phyloP scores from a whole-genome alignment of 192 early-diverging fungal species.

The Backusella macrospora region DNA sequence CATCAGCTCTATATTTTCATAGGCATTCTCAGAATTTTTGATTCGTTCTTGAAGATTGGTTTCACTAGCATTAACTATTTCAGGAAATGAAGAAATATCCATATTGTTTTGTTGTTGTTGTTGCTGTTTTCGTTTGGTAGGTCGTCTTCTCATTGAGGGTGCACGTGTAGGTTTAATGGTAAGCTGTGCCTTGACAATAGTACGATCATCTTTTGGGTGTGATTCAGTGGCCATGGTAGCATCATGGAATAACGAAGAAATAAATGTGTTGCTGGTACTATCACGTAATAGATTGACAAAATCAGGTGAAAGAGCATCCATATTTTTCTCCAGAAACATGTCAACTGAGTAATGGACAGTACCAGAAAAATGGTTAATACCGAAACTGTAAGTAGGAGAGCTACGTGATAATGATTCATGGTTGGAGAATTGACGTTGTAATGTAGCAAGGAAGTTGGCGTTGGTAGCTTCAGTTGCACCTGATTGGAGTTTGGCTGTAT shows the following conservation, averaged over 20 bases:
- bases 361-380: constrained; percentile 66
- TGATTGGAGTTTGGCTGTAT: constrained; percentile 41
- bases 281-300: constrained; percentile 72
- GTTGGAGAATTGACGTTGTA: constrained; percentile 24
- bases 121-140: constrained; percentile 32
- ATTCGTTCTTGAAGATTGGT: constrained; percentile 18
- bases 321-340: constrained; percentile 66
- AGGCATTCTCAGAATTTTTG: constrained; percentile 33
- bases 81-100: constrained; percentile 27
- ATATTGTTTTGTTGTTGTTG: neutral
- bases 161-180: constrained; percentile 72
- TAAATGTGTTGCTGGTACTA: constrained; percentile 59
- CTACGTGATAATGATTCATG: constrained; percentile 24
- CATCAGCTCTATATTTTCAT: constrained; percentile 46
- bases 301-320: constrained; percentile 60
- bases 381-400: constrained; percentile 51
- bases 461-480: constrained; percentile 51
- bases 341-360: constrained; percentile 67
- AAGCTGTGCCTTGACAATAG: constrained; percentile 76
- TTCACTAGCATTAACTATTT: constrained; percentile 29
- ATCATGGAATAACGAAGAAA: constrained; percentile 68
- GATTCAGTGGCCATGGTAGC: constrained; percentile 70
- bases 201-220: constrained; percentile 71
- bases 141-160: constrained; percentile 61
- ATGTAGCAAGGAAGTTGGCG: constrained; percentile 41